phyloP scores from a whole-genome alignment of 2,329 filamentous ascomycete species.

The Neonectria faginata region DNA sequence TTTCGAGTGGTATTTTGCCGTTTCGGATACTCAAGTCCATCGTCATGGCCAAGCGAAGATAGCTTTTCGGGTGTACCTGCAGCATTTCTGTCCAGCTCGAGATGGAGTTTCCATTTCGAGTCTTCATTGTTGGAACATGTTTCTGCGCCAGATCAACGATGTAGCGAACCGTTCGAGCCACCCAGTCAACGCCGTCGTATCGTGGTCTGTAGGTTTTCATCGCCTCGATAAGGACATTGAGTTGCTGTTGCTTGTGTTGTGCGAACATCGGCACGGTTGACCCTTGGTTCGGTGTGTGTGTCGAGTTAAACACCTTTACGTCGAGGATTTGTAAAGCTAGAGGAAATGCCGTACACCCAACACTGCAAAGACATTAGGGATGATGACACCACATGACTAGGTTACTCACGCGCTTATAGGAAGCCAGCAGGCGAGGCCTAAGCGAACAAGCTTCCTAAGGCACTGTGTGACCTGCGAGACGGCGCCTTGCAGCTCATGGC shows the following conservation, averaged over 20 bases:
- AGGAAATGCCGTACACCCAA: slow-evolving; percentile 41
- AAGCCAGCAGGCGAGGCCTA: slow-evolving; percentile 34
- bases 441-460: slow-evolving; percentile 33
- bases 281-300: slow-evolving; percentile 15
- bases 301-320: slow-evolving; percentile 33
- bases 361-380: slow-evolving; percentile 24
- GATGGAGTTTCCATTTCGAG: background rate
- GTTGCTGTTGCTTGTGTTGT: slow-evolving; percentile 39
- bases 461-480: slow-evolving; percentile 40
- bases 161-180: slow-evolving; percentile 37
- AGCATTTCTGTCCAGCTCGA: slow-evolving; percentile 38
- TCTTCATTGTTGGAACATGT: slow-evolving; percentile 6
- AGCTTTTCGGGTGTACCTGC: slow-evolving; percentile 34
- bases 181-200: slow-evolving; percentile 44
- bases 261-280: slow-evolving; percentile 13
- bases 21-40: slow-evolving; percentile 44
- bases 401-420: slow-evolving; percentile 42
- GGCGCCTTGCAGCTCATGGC: slow-evolving; percentile 38
- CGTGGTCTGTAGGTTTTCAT: slow-evolving; percentile 42
- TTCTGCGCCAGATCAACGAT: slow-evolving; percentile 39
- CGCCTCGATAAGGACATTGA: slow-evolving; percentile 36
- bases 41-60: slow-evolving; percentile 40
- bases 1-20: slow-evolving; percentile 38
- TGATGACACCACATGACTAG: fast-evolving
- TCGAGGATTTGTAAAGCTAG: slow-evolving; percentile 42